Evolutionary conservation across 441 rosid genomes (phyloP).

Genomic region (Manihot esculenta): DNA sequence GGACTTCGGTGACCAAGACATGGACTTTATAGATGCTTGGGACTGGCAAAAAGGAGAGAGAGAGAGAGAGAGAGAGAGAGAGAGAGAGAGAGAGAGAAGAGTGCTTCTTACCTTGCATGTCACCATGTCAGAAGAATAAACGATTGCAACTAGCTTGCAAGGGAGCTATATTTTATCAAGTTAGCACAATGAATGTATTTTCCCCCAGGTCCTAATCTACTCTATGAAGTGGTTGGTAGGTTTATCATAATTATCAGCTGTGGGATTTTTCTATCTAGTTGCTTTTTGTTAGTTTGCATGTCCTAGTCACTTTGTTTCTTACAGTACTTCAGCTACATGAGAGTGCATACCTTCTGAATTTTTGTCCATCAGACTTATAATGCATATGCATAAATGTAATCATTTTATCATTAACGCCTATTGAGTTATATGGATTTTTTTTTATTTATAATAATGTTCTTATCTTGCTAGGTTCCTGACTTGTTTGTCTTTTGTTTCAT

Average conservation of each 20-base stretch:
- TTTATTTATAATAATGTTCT: neutral
- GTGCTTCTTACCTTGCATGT: too few species aligned
- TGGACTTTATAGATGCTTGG: too few species aligned
- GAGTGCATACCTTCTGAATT: neutral
- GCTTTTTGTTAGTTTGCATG: neutral
- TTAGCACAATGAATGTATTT: neutral
- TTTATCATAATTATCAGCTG: too few species aligned
- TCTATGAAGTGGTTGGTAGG: neutral
- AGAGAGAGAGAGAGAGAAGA: too few species aligned
- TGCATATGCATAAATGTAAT: neutral
- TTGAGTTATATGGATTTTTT: too few species aligned
- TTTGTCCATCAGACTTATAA: neutral
- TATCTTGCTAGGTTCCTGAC: conserved; percentile 19
- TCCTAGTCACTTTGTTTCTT: neutral
- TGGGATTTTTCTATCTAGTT: neutral
- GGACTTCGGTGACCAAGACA: too few species aligned
- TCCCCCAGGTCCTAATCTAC: neutral
- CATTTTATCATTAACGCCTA: neutral
- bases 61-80: too few species aligned
- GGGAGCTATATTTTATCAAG: neutral
- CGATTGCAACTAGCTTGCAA: neutral
- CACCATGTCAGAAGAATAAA: too few species aligned
- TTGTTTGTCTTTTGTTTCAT: conserved; percentile 14
- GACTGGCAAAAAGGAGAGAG: too few species aligned
- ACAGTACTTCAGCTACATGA: neutral